Conservation (phyloP, 345 rosid species). For the Balakata baccata region DNA sequence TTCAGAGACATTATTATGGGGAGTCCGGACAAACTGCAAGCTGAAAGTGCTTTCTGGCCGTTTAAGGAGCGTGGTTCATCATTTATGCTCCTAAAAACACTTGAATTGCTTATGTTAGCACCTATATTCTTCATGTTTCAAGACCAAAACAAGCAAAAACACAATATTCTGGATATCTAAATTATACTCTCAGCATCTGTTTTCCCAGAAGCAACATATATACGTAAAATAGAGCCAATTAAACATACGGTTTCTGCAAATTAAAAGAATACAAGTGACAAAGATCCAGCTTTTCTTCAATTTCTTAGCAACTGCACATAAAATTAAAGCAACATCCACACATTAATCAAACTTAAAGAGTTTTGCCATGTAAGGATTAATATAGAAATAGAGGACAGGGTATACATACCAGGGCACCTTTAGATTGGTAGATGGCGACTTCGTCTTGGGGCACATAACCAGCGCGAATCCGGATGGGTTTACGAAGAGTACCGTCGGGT, state of each 20-base stretch:
- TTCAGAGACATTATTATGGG: not conserved
- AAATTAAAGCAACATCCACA: not conserved
- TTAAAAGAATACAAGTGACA: not conserved
- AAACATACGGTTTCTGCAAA: not conserved
- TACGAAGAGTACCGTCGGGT: slow-evolving; percentile 88
- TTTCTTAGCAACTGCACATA: not conserved
- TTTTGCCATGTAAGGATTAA: not conserved
- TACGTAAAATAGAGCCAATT: not conserved
- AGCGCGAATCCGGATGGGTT: slow-evolving; percentile 83
- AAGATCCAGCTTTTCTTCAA: not conserved
- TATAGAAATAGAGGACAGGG: no score
- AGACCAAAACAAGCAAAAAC: no score
- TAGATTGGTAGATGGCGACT: slow-evolving; percentile 84
- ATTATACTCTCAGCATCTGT: not conserved
- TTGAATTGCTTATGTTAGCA: no score
- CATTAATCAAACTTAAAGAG: not conserved
- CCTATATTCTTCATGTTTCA: no score
- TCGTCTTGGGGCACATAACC: slow-evolving; percentile 87
- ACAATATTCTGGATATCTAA: not conserved
- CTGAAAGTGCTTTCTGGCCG: not conserved
- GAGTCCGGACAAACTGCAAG: not conserved
- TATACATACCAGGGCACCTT: slow-evolving; percentile 69
- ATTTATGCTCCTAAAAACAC: no score
- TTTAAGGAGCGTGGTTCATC: no score
- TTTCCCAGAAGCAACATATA: not conserved